Evolutionary conservation across 2,329 filamentous ascomycete genomes (phyloP), one percentile per base, ranked within the genome.

Genomic region (Sporothrix pseudoabietina): DNA sequence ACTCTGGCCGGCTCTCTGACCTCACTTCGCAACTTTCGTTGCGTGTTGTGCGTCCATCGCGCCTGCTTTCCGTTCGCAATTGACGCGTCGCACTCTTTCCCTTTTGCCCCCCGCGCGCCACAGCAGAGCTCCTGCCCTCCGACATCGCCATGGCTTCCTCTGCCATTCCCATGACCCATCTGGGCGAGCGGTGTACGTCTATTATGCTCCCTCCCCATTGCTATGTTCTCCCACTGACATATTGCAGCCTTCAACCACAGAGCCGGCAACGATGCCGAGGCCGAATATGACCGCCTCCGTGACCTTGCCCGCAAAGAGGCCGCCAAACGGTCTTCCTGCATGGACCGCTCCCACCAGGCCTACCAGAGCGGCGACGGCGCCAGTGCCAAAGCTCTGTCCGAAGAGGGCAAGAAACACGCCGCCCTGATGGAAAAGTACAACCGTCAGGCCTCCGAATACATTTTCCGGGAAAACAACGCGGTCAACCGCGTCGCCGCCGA

Each of bases 391-490:
- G 84, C 92, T 72, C 87, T 97, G 71, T 94, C 91, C 54, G 90
- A 96, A 78, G 89, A 97, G 82, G 93, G 92, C 79, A 97, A 98
- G 83, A 82, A 85, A 61, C 94, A 98, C 81, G 94, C 91, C 57
- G 88, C 89, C 74, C 88, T 91, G 80, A 96, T 97, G 89, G 93
- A 97, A 77, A 86, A 91, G 74, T 97, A 94, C 84, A 98, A 98
- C 85, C 90, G 88, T 76, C 94, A 97, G 82, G 96, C 96, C 1
- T 93, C 93, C 74, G 93, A 98, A 74, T 97, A 89, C 82, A 98
- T 98, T 80, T 98, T 99, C 85, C 91, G 94, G 55, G 94, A 95
- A 83, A 98, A 98, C 85, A 98, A 98, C 80, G 90, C 92, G 26
- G 82, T 85, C 2, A 92, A 89, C 22, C 89, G 91, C 75, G 91